Evolutionary conservation across 768 basidiomycete species (phyloP), one percentile per base, ranked within the genome.

Genomic region (Hericium erinaceus): DNA sequence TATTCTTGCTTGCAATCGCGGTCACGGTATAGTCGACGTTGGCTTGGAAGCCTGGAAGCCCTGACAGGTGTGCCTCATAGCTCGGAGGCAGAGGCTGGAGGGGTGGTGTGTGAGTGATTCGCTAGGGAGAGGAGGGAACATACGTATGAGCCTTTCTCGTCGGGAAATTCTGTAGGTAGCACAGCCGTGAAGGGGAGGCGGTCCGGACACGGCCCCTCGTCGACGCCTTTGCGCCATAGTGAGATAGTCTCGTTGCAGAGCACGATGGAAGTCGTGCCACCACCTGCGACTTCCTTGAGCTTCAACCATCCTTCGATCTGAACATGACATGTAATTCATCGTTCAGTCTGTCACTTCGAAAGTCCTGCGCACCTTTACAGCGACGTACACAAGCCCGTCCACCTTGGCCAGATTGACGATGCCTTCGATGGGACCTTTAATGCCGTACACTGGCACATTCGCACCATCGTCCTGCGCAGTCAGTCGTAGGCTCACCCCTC

Each of bases 41-140:
- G 13, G 88, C 86, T 15, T 75, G 73, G 64, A 90, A 89, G 1
- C 88, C 89, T 10, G 88, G 88, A 7, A 89, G 67, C 3, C 87
- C 87, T 12, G 80, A 78, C 16, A 90, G 72, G 60, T 83, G 85
- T 15, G 84, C 81, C 57, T 81, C 74, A 60, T 82, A 84, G 12
- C 81, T 86, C 0, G 88, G 89, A 20, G 88, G 88, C 22, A 91
- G 73, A 48, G 81, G 75, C 87, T 89, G 56, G 37, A 57, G 16
- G 15, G 16, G 10, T 3, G 40, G 2, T 15, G 4, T 46, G 24
- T 22, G 44, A 4, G 8, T 53, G 15, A 20, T 11, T 16, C 9
- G 39, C 9, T 51, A 16, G 49, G 38, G 58, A 4, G 28, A 41
- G 58, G 49, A 55, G 33, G 44, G 52, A 26, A 60, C 39, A 58